These are phyloP conservation scores for Mortierella sp. DNA, from an alignment of 371 early-diverging fungal genomes.

Conservation along the genomic window DNA sequence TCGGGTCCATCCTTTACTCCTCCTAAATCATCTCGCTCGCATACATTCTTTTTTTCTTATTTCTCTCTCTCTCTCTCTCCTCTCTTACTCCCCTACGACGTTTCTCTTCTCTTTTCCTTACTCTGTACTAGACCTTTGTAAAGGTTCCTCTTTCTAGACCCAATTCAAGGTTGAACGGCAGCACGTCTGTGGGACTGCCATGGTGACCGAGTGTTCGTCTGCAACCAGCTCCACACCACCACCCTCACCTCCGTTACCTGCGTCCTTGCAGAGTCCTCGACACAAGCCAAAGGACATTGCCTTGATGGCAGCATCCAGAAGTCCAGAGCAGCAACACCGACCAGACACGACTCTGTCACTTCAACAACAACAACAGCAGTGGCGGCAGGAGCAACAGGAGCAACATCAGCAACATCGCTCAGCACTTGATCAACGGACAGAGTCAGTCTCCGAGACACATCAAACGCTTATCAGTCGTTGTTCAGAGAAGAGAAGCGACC, in stretches of 20 bases:
- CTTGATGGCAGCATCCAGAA: not conserved
- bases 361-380: not conserved
- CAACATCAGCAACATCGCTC: not conserved
- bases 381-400: not conserved
- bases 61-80: not conserved
- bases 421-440: not conserved
- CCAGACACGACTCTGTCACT: not conserved
- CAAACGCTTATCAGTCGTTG: slow-evolving; percentile 17
- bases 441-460: slow-evolving; percentile 8
- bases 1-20: not conserved
- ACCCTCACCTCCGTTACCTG: slow-evolving; percentile 1
- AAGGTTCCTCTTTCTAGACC: not conserved
- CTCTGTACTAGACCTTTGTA: no score
- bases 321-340: not conserved
- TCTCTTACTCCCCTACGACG: not conserved
- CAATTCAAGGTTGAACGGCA: no score
- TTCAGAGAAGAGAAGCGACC: not conserved
- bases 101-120: not conserved
- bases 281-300: slow-evolving; percentile 1
- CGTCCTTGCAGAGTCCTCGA: not conserved
- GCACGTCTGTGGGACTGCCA: no score
- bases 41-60: not conserved
- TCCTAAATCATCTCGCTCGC: not conserved
- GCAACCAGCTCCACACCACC: not conserved
- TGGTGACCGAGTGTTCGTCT: slow-evolving; percentile 8